Percentiles rank a stretch among this genome's conserved stretches.
Evolutionary conservation across 768 basidiomycete species (phyloP).

Genomic region (Leccinum aurantiacum): DNA sequence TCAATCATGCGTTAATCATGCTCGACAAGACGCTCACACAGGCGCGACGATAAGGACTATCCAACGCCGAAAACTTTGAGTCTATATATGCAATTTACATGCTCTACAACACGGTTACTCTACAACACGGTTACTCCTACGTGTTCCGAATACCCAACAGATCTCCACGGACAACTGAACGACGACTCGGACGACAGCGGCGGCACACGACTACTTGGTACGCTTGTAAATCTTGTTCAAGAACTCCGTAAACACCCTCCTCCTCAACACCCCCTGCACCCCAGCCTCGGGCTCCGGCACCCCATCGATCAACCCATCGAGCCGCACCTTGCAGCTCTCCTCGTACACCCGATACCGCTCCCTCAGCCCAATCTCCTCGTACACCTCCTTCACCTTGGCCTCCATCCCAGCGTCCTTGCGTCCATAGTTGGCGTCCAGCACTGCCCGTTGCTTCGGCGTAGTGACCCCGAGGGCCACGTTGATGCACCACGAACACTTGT

Average conservation of each 20-base stretch:
- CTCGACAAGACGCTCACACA: too few relatives aligned
- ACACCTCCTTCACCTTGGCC: conserved; percentile 68
- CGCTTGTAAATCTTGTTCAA: conserved; percentile 81
- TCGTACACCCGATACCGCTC: conserved; percentile 78
- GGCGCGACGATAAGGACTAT: too few relatives aligned
- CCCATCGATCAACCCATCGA: conserved; percentile 67
- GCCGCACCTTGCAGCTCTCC: conserved; percentile 60
- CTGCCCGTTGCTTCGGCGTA: conserved; percentile 51
- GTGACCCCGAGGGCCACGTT: conserved; percentile 76
- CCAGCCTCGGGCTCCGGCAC: conserved; percentile 60
- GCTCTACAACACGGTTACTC: neutral
- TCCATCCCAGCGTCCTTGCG: conserved; percentile 48
- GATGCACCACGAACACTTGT: conserved; percentile 98
- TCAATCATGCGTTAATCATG: too few relatives aligned
- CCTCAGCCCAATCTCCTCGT: conserved; percentile 64
- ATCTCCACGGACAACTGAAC: neutral
- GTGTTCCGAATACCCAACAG: neutral
- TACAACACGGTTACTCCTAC: neutral
- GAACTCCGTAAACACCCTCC: conserved; percentile 81
- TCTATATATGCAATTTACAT: too few relatives aligned
- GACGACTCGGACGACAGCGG: neutral
- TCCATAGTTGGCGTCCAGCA: conserved; percentile 70
- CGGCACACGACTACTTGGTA: conserved; percentile 42
- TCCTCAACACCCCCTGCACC: conserved; percentile 47
- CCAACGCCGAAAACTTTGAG: too few relatives aligned